These are phyloP conservation scores for Rhexocercosporidium sp. DNA, from an alignment of 2,329 filamentous ascomycete species.

Conservation along the genomic window DNA sequence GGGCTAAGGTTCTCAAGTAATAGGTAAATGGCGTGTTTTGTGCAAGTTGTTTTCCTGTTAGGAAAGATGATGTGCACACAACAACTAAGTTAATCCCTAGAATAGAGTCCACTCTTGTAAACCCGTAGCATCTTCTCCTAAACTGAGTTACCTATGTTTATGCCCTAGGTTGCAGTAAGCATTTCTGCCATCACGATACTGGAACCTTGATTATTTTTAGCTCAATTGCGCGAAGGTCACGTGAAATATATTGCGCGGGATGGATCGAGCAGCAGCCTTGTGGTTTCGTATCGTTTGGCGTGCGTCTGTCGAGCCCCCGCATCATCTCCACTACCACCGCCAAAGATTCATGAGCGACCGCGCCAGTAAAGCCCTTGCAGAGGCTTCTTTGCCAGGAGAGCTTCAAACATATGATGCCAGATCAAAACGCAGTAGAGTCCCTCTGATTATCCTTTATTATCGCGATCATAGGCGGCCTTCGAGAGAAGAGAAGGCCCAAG, in stretches of 20 bases:
- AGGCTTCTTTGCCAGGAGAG: constrained; percentile 28
- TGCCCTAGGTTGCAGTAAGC: background rate
- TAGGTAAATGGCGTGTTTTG: background rate
- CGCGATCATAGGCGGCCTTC: constrained; percentile 34
- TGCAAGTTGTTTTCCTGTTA: background rate
- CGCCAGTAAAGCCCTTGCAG: constrained; percentile 30
- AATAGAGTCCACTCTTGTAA: background rate
- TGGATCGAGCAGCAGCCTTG: background rate
- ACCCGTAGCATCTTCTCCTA: background rate
- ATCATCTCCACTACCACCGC: background rate
- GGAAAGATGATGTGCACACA: background rate
- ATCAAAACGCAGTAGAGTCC: constrained; percentile 37
- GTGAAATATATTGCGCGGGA: background rate
- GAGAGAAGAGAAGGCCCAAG: constrained; percentile 38
- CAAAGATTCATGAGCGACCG: constrained; percentile 20
- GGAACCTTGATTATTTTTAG: background rate
- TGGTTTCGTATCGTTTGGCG: background rate
- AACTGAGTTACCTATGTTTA: background rate
- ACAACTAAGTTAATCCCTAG: background rate
- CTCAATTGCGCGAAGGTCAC: background rate
- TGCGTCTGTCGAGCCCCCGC: background rate
- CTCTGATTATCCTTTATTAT: constrained; percentile 33
- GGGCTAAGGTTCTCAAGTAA: background rate
- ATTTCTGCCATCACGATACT: background rate
- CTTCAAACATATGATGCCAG: constrained; percentile 31